These are phyloP conservation scores for Candida gorgasii DNA, from an alignment of 805 yeast genomes.

Conservation along the genomic window DNA sequence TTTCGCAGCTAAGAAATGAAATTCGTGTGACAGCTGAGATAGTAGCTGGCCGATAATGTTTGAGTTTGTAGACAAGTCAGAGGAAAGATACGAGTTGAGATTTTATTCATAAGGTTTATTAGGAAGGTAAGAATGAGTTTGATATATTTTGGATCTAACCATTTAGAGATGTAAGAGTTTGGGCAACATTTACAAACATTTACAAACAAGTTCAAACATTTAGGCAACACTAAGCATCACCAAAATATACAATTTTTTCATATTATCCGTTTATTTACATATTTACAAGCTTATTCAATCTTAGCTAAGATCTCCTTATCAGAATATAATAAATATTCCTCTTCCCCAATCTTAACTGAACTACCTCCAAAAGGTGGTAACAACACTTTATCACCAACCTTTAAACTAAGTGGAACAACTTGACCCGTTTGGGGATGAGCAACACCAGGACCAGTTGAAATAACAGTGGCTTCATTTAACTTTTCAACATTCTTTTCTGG, in stretches of 20 bases:
- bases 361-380: slow-evolving; percentile 96
- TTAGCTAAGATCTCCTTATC: slow-evolving; percentile 95
- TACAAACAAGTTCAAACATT: too few species aligned
- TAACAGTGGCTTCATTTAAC: slow-evolving; percentile 86
- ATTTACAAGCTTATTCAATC: slow-evolving; percentile 47
- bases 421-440: slow-evolving; percentile 70
- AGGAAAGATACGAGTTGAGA: neutral
- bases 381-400: slow-evolving; percentile 90
- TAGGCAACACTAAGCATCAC: too few species aligned
- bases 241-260: too few species aligned
- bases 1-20: slow-evolving; percentile 6
- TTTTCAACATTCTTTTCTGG: slow-evolving; percentile 97
- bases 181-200: too few species aligned
- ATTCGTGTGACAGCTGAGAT: neutral
- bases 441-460: slow-evolving; percentile 95
- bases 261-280: slow-evolving; percentile 4
- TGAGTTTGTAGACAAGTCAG: neutral
- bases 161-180: too few species aligned
- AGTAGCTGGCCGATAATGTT: neutral
- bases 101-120: too few species aligned
- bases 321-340: slow-evolving; percentile 79
- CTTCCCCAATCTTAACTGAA: slow-evolving; percentile 82
- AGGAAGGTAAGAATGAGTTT: too few species aligned
- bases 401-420: slow-evolving; percentile 69
- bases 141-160: too few species aligned